Evolutionary conservation across 78 protist species (phyloP), one percentile per base, ranked within the genome.

Genomic region (Speleostelium caveatum): DNA sequence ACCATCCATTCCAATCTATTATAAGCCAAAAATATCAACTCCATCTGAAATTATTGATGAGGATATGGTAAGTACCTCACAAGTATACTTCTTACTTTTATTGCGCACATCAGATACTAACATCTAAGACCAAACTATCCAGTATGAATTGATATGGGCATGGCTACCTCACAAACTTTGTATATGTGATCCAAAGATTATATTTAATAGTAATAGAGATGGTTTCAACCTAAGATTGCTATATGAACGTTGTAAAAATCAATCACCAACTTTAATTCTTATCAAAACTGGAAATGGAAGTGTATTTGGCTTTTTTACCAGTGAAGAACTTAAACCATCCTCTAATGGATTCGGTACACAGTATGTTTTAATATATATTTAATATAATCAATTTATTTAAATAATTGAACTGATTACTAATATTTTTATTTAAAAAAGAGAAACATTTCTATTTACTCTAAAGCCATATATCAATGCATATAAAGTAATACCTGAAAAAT

Each of bases 101-200:
- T n/a, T n/a, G n/a, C n/a, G 14, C 41, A 59, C 38, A 28, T 36
- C 14, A 73, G 16, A 26, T 36, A 55, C 10, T 51, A 0, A 7
- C 10, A 17, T 33, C 36, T n/a, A 7, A 28, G 10, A 12, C 41
- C 1, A 33, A n/a, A 1, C 36, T n/a, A 1, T 65, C 16, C 35
- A 80, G 89, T 80, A 66, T 39, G 89, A 80, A 68, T 66, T 80
- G 12, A 58, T 80, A 26, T 80, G 89, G 89, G 69, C 89, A 35
- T 80, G 89, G 89, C 39, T 80, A 39, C 89, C 89, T 39, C 67
- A 71, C 39, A 80, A 38, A 56, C 56, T 53, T 38, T 65, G 75
- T 53, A 71, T 80, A 3, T 69, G 75, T 24, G 74, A 71, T 36
- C 89, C 89, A 45, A 80, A 59, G 30, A 28, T 59, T n/a, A n/a